Evolutionary conservation across 1,284 basidiomycete species (phyloP).

Genomic region (Anthracocystis panici-leucophaei): DNA sequence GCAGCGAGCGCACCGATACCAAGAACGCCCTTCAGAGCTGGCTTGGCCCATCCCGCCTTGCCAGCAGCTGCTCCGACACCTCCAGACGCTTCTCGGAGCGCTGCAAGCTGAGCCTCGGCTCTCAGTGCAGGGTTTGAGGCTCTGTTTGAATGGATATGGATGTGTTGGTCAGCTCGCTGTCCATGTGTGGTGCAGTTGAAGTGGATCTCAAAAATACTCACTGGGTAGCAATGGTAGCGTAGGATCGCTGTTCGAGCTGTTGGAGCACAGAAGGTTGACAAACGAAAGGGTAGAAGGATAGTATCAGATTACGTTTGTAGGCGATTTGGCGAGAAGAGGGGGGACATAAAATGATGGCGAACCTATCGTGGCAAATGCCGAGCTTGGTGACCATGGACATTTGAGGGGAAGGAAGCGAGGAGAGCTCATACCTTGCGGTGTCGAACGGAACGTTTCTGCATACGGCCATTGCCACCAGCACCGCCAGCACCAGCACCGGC

Average conservation of each 20-base stretch:
- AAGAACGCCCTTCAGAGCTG: slow-evolving; percentile 4
- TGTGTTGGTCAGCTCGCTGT: not conserved
- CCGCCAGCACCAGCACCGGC: not conserved
- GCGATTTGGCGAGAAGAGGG: not conserved
- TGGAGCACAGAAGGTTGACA: slow-evolving; percentile 5
- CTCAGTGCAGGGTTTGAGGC: slow-evolving; percentile 18
- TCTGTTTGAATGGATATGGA: not conserved
- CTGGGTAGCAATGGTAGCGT: slow-evolving; percentile 7
- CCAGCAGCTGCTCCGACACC: not conserved
- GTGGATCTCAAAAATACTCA: slow-evolving; percentile 9
- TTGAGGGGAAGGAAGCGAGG: not conserved
- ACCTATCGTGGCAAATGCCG: not conserved
- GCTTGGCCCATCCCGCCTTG: slow-evolving; percentile 1
- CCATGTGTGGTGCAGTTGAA: no score
- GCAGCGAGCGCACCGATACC: slow-evolving; percentile 13
- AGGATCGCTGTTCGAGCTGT: slow-evolving; percentile 27
- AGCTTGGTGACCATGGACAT: not conserved
- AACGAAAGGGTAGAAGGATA: not conserved
- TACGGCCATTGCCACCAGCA: slow-evolving; percentile 1
- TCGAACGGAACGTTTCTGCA: slow-evolving; percentile 31
- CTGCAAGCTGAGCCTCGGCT: slow-evolving; percentile 12
- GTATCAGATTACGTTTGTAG: slow-evolving; percentile 9
- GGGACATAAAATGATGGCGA: slow-evolving; percentile 1
- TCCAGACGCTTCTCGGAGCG: not conserved
- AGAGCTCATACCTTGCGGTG: slow-evolving; percentile 41